These are phyloP conservation scores for Pichiaceae sp. DNA, from an alignment of 1,139 yeast species.

Conservation along the genomic window DNA sequence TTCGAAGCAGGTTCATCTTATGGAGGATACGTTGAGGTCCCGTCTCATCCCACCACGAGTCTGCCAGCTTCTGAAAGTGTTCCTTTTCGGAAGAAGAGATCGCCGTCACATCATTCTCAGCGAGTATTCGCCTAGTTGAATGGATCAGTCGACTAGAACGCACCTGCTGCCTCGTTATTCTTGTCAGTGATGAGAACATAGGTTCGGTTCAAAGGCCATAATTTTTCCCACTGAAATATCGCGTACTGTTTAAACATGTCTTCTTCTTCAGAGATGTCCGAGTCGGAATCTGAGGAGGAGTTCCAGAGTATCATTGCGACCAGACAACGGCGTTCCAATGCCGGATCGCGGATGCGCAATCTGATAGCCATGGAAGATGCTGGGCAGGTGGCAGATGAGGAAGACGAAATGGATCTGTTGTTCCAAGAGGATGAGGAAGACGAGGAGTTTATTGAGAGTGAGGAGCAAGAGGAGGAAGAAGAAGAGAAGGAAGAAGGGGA, in stretches of 20 bases:
- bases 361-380: slow-evolving; percentile 63
- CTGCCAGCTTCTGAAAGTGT: slow-evolving; percentile 81
- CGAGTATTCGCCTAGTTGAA: slow-evolving; percentile 8
- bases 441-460: slow-evolving; percentile 48
- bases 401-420: slow-evolving; percentile 65
- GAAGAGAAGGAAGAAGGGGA: slow-evolving; percentile 16
- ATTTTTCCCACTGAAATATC: too few species aligned
- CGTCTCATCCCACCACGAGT: slow-evolving; percentile 92
- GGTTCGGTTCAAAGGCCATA: too few species aligned
- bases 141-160: too few species aligned
- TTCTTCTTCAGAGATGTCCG: not conserved
- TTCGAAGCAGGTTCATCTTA: slow-evolving; percentile 82
- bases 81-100: slow-evolving; percentile 42
- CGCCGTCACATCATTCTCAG: slow-evolving; percentile 22
- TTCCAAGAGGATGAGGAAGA: slow-evolving; percentile 85
- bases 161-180: too few species aligned
- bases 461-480: slow-evolving; percentile 16
- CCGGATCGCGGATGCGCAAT: slow-evolving; percentile 77
- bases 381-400: slow-evolving; percentile 38
- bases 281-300: slow-evolving; percentile 15
- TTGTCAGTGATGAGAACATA: too few species aligned
- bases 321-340: slow-evolving; percentile 74
- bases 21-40: slow-evolving; percentile 93
- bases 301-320: slow-evolving; percentile 56
- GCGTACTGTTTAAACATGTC: not conserved